Base-by-base conservation (phyloP, 305 asterid genomes). In the Caryopteris hybrid region DNA sequence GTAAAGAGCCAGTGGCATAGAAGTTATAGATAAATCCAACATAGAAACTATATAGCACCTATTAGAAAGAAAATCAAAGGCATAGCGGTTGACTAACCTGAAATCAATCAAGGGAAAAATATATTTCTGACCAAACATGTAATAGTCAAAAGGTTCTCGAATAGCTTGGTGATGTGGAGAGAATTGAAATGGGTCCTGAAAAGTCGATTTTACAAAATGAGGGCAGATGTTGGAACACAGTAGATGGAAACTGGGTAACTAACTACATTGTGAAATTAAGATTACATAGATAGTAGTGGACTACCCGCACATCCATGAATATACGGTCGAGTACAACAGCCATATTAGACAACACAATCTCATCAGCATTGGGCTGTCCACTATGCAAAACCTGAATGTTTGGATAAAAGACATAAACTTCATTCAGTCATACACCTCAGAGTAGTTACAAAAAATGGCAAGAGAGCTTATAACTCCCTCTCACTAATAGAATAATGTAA, bases 91-190 rank as follows among this genome's bases (percentile, higher is more conserved):
- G 62, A 62, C 79, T 77, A 55, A 89, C 98, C 95, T 87, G 89
- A 89, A 86, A 78, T 92, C 98, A 78, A 87, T 18, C 77, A 92
- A 78, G 20, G 96, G 91, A 17, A 79, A 78, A 57, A 89, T 82
- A 74, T 92, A 92, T 71, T 84, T 84, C 73, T 89, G 96, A 65
- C 93, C 98, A 72, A 89, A 89, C 76, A 70, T 56, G 83, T 84
- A 92, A 85, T 92, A 92, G 77, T 92, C 98, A 78, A 89, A 92
- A 72, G 98, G 98, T 69, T 89, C 92, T 68, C 98, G 92, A 73
- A 92, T 82, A 76, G 98, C 96, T 82, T 75, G 72, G 80, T 89
- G 98, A 78, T 84, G 50, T 12, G 96, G 86, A 48, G 85, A 74
- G 81, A 92, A 89, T 52, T 84, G 91, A 80, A 85, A 92, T 41